These are phyloP conservation scores for Fusarium oxysporum DNA, from an alignment of 2,329 filamentous ascomycete genomes.

Conservation along the genomic window DNA sequence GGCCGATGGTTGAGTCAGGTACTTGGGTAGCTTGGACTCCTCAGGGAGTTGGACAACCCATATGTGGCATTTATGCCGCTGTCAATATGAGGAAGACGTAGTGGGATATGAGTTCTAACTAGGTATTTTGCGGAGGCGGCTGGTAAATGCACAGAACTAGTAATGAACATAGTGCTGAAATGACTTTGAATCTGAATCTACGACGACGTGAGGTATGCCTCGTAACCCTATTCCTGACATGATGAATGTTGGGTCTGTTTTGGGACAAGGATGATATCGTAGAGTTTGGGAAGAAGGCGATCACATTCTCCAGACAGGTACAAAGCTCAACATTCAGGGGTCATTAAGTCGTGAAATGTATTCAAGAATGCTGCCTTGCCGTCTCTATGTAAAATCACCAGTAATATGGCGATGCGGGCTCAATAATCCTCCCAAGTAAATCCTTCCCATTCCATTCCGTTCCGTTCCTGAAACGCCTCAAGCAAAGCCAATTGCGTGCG, in stretches of 20 bases:
- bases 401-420: conserved; percentile 1
- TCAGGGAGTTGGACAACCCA: conserved; percentile 12
- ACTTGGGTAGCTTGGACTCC: conserved; percentile 14
- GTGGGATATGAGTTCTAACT: conserved; percentile 27
- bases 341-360: conserved; percentile 38
- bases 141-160: conserved; percentile 45
- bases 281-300: conserved; percentile 5
- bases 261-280: background rate
- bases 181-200: background rate
- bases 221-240: background rate
- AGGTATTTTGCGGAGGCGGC: conserved; percentile 39
- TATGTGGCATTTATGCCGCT: conserved; percentile 29
- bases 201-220: conserved; percentile 4
- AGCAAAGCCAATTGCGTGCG: conserved; percentile 21
- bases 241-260: background rate
- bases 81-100: conserved; percentile 15
- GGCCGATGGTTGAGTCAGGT: conserved; percentile 32
- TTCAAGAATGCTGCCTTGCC: conserved; percentile 26
- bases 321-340: background rate
- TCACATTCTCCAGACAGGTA: conserved; percentile 20
- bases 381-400: conserved; percentile 18
- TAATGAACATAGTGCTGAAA: conserved; percentile 48
- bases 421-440: conserved; percentile 12
- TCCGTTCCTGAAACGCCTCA: conserved; percentile 40
- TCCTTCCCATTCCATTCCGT: background rate